These are phyloP conservation scores for Manihot esculenta DNA, from an alignment of 441 rosid genomes.

Conservation along the genomic window DNA sequence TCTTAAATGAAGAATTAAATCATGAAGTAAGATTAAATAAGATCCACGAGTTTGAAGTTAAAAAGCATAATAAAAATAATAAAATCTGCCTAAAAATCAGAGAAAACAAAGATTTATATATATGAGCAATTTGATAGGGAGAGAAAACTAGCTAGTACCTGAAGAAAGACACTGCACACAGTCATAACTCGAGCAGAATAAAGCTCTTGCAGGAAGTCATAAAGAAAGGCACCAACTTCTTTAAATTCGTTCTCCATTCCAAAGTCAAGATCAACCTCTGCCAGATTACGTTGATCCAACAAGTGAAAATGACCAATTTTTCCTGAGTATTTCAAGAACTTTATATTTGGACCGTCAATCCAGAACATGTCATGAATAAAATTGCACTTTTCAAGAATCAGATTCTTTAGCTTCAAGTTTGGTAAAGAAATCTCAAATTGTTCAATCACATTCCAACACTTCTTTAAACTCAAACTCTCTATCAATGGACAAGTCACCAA, in stretches of 20 bases:
- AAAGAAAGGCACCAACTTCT: slow-evolving; percentile 24
- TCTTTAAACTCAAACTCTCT: slow-evolving; percentile 35
- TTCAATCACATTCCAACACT: slow-evolving; percentile 22
- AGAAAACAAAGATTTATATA: background rate
- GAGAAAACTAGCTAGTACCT: slow-evolving; percentile 28
- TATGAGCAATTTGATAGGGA: too few relatives aligned
- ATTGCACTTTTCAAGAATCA: slow-evolving; percentile 38
- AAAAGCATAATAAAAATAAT: too few relatives aligned
- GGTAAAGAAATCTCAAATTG: background rate
- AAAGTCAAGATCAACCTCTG: slow-evolving; percentile 44
- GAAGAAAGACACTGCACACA: slow-evolving; percentile 42
- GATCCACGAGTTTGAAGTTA: too few relatives aligned
- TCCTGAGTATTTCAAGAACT: slow-evolving; percentile 41
- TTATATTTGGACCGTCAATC: slow-evolving; percentile 29
- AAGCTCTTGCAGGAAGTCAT: slow-evolving; percentile 27
- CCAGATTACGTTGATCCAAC: slow-evolving; percentile 13
- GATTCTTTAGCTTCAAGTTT: slow-evolving; percentile 23
- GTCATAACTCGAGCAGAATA: slow-evolving; percentile 29
- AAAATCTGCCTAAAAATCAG: background rate
- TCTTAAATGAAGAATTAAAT: background rate
- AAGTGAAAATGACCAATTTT: slow-evolving; percentile 13
- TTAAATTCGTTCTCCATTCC: slow-evolving; percentile 23
- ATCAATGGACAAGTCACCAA: slow-evolving; percentile 27
- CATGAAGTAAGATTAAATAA: background rate
- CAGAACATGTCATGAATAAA: slow-evolving; percentile 1